Percentiles rank a stretch among this genome's conserved stretches.
phyloP scores from a whole-genome alignment of 139 green algal species.

The Haematococcus lacustris region DNA sequence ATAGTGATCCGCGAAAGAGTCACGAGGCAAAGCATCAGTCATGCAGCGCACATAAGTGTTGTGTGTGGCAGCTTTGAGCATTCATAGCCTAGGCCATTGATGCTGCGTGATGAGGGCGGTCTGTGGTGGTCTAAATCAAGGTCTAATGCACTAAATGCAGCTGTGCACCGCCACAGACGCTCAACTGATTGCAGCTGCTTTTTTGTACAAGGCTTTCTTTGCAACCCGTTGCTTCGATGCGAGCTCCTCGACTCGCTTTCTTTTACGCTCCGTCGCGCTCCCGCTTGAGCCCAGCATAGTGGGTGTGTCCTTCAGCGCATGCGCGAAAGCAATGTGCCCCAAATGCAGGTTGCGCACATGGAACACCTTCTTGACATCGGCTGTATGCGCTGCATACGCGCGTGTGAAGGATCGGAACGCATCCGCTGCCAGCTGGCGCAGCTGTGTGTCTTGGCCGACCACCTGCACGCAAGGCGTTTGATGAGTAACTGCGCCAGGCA shows the following conservation, averaged over 20 bases:
- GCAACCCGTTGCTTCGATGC: constrained; percentile 2
- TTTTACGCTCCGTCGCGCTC: constrained; percentile 40
- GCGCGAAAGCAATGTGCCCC: constrained; percentile 84
- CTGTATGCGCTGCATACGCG: constrained; percentile 75
- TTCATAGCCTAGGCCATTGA: too few relatives aligned
- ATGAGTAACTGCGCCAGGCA: too few relatives aligned
- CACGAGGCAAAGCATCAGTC: too few relatives aligned
- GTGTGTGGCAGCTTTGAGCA: too few relatives aligned
- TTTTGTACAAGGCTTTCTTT: constrained; percentile 16
- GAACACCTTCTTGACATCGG: constrained; percentile 38
- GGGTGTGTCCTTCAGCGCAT: constrained; percentile 66
- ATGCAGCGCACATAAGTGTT: too few relatives aligned
- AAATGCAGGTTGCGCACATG: constrained; percentile 84
- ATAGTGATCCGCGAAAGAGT: too few relatives aligned
- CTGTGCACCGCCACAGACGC: too few relatives aligned
- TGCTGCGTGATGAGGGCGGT: too few relatives aligned
- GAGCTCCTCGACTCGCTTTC: constrained; percentile 31
- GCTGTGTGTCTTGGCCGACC: constrained; percentile 28
- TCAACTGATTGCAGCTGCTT: too few relatives aligned
- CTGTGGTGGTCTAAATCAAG: too few relatives aligned
- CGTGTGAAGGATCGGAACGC: constrained; percentile 82
- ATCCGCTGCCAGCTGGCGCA: constrained; percentile 47
- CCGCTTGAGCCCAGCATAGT: constrained; percentile 35
- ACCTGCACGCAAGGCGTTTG: constrained; percentile 33
- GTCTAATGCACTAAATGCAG: too few relatives aligned